A percentile compares a stretch with the other conserved stretches of the same genome.
Evolutionary conservation across 2,329 filamentous ascomycete species (phyloP).

Genomic region (Fusarium pseudonygamai): DNA sequence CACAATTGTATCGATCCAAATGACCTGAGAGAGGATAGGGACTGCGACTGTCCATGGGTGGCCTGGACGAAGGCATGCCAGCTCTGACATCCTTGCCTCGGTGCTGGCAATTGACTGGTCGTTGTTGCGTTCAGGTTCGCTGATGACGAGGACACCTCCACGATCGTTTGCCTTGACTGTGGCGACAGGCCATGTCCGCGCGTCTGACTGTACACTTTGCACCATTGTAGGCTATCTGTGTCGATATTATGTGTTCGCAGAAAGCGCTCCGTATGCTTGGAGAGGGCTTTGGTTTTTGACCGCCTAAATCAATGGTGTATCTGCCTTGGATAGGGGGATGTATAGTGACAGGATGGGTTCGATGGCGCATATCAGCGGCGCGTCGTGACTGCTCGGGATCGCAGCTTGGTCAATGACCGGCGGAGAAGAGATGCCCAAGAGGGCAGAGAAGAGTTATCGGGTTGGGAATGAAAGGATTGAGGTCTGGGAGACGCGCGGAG

Average conservation of each 20-base stretch:
- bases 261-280: background rate
- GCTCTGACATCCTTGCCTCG: background rate
- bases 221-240: background rate
- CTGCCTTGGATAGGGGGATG: background rate
- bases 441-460: background rate
- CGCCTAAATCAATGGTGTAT: background rate
- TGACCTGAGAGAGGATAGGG: rapidly evolving
- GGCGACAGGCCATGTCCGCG: background rate
- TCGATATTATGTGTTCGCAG: background rate
- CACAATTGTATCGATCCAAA: background rate
- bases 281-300: background rate
- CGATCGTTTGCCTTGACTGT: background rate
- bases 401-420: background rate
- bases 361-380: background rate
- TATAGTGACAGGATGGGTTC: background rate
- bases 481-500: background rate
- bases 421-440: background rate
- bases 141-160: background rate
- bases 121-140: background rate
- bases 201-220: background rate
- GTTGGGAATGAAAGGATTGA: background rate
- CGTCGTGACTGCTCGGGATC: background rate
- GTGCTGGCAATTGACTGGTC: background rate
- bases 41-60: background rate
- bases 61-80: background rate